Conservation (phyloP, 495 filamentous ascomycete species). For the Astrothelium macrocarpum region DNA sequence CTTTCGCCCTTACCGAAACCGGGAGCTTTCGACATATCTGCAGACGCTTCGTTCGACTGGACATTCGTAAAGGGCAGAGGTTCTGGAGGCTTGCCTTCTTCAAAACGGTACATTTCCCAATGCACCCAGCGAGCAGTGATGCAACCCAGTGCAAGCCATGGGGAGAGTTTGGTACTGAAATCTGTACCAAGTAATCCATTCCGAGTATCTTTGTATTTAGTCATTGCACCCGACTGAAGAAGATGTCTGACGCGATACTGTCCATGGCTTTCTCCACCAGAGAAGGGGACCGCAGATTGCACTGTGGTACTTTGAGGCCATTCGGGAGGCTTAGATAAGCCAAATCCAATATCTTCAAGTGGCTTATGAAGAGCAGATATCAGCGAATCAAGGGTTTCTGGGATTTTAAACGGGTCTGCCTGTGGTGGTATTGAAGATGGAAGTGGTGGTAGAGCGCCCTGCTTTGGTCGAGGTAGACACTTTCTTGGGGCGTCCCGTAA, state of each 20-base stretch:
- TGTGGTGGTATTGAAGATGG: conserved; percentile 47
- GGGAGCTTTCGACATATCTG: conserved; percentile 24
- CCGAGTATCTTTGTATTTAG: conserved; percentile 53
- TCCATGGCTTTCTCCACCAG: conserved; percentile 52
- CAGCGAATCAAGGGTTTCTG: conserved; percentile 40
- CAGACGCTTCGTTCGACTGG: neutral
- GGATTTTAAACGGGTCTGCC: conserved; percentile 48
- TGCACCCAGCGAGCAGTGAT: conserved; percentile 61
- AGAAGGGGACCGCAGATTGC: conserved; percentile 52
- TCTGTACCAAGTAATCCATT: conserved; percentile 58
- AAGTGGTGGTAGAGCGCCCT: conserved; percentile 41
- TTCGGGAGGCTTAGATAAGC: conserved; percentile 33
- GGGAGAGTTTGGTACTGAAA: conserved; percentile 62
- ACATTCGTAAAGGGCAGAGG: neutral
- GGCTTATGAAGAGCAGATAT: conserved; percentile 45
- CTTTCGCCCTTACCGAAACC: conserved; percentile 58
- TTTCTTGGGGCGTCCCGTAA: conserved; percentile 48
- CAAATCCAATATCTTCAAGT: conserved; percentile 23
- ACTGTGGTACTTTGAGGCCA: conserved; percentile 35
- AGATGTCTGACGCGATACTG: conserved; percentile 48
- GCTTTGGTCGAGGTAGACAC: conserved; percentile 36
- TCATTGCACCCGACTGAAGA: conserved; percentile 46
- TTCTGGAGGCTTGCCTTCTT: conserved; percentile 38
- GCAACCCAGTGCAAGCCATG: conserved; percentile 57
- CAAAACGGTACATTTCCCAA: conserved; percentile 48